Base-by-base conservation (phyloP, 306 rosid species). In the Sophora flavescens region DNA sequence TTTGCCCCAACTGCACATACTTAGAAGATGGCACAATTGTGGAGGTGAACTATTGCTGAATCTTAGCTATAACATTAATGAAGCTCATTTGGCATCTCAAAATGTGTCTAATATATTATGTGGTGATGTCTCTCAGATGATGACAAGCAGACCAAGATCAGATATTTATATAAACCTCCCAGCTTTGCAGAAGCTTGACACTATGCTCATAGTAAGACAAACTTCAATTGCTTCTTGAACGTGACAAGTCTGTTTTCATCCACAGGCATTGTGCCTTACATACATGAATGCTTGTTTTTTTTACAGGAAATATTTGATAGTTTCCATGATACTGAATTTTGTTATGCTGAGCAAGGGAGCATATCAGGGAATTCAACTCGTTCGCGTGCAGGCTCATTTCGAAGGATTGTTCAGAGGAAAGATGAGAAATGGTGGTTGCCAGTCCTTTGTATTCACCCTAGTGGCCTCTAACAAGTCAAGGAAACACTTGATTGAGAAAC, bases 361-460 rank as follows among this genome's bases (percentile, higher is more conserved):
- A 78, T 92, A 75, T 87, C 97, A 8, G 89, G 86, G 6, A 87
- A 86, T 65, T 88, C 96, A 7, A 78, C 77, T 50, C 81, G 70
- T 35, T 80, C 89, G 5, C 85, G 80, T 10, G 84, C 82, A 14
- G 93, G 97, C 74, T 96, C 99, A 3, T 96, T 96, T 72, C 84
- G 99, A 7, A 88, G 71, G 84, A 65, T 93, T 75, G 80, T 53
- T 84, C 87, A 81, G 77, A 81, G 96, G 74, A 91, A 89, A 77
- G 99, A 96, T 66, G 99, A 92, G 79, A 96, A 96, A 74, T 96
- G 99, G 99, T 96, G 99, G 99, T 68, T 92, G 72, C 99, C 99
- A 8, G 85, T 91, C 59, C 99, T 98, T 35, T 96, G 98, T 81
- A 90, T 92, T 54, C 83, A 79, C 78, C 51, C 89, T 0, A 83